These are phyloP conservation scores for Dioscorea alata DNA, from an alignment of 106 monocot genomes.

Conservation along the genomic window DNA sequence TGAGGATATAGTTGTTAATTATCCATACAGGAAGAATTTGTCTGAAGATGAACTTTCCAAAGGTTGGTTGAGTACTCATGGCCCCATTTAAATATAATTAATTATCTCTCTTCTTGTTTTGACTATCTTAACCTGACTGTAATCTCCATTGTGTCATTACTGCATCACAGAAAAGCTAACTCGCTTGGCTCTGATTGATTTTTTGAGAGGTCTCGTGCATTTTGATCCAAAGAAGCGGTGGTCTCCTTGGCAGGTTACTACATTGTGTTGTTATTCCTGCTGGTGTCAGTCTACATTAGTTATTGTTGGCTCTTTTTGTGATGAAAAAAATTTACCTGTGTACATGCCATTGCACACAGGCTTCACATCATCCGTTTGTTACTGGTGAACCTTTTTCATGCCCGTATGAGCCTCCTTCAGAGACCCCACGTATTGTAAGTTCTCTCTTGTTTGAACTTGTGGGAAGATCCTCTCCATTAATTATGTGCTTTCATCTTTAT, in stretches of 20 bases:
- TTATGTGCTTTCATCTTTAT: neutral
- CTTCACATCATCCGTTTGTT: constrained; percentile 91
- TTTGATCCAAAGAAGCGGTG: constrained; percentile 94
- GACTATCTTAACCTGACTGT: no score
- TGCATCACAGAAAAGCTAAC: constrained; percentile 43
- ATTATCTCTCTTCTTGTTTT: neutral
- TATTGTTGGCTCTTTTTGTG: neutral
- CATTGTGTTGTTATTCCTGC: neutral
- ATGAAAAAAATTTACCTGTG: neutral
- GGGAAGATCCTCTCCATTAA: neutral
- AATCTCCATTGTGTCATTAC: neutral
- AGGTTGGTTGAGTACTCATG: constrained; percentile 32
- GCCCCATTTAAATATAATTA: neutral
- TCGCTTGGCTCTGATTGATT: constrained; percentile 84
- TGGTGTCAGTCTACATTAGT: no score
- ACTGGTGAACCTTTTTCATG: constrained; percentile 81
- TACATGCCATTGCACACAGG: constrained; percentile 40
- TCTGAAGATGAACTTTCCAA: constrained; percentile 62
- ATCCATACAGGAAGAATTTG: constrained; percentile 77
- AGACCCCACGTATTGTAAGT: constrained; percentile 83
- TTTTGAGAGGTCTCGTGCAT: constrained; percentile 85
- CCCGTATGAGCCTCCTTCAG: constrained; percentile 61
- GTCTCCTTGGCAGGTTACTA: constrained; percentile 90
- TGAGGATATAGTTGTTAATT: constrained; percentile 71
- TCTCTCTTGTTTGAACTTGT: neutral